Evolutionary conservation across 1,284 basidiomycete species (phyloP).

Genomic region (Porphyrellus sp.): DNA sequence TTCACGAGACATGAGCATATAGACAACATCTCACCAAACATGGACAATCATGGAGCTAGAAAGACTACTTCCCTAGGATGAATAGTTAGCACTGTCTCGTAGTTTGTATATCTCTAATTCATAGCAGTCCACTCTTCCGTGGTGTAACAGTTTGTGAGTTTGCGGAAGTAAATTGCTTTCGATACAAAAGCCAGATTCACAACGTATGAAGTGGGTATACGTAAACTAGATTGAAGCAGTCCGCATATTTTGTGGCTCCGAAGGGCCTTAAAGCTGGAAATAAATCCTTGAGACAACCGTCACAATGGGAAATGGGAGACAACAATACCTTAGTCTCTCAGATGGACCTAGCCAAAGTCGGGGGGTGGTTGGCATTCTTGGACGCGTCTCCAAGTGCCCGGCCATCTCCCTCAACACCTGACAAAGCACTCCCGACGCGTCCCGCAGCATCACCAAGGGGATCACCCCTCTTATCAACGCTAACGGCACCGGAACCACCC

Average conservation of each 20-base stretch:
- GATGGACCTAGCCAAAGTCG: background rate
- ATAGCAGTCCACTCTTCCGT: too few relatives aligned
- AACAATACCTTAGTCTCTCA: background rate
- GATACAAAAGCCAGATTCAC: background rate
- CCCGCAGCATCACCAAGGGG: too few relatives aligned
- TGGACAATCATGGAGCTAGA: background rate
- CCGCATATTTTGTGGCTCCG: background rate
- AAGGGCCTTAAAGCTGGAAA: background rate
- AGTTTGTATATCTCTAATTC: background rate
- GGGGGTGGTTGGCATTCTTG: background rate
- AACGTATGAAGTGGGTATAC: background rate
- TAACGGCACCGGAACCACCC: too few relatives aligned
- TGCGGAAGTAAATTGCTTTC: background rate
- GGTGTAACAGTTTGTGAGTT: too few relatives aligned
- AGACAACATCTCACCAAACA: background rate
- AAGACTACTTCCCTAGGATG: background rate
- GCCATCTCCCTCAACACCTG: too few relatives aligned
- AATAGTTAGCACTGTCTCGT: too few relatives aligned
- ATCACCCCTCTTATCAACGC: too few relatives aligned
- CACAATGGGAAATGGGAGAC: background rate
- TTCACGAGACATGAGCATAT: background rate
- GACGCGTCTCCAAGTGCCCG: too few relatives aligned
- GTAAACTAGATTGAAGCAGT: background rate
- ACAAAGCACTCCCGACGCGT: too few relatives aligned
- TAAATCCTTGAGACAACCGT: background rate